phyloP scores from a whole-genome alignment of 148 eudicot species.

The Camellia lanceoleosa region DNA sequence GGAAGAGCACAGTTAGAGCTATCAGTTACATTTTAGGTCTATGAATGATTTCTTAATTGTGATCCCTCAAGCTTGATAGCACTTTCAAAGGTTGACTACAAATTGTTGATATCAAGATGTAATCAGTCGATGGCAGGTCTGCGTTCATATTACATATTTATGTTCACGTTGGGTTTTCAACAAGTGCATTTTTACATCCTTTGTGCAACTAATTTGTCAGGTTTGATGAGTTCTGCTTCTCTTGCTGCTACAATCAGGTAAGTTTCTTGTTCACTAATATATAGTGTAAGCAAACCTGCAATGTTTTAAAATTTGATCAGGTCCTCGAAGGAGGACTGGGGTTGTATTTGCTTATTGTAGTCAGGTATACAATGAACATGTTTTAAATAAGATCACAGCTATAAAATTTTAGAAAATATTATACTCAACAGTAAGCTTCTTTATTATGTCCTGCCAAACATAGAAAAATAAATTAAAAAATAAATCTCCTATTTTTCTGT shows the following conservation, averaged over 20 bases:
- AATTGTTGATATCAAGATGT: background rate
- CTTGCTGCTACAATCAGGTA: background rate
- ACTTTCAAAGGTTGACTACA: background rate
- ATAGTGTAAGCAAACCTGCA: background rate
- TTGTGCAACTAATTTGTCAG: slow-evolving; percentile 16
- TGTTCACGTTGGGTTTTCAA: background rate
- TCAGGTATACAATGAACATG: background rate
- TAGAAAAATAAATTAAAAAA: background rate
- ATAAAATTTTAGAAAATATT: too few relatives aligned
- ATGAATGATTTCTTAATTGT: background rate
- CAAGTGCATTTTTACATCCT: background rate
- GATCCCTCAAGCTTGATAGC: background rate
- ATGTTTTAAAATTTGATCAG: background rate
- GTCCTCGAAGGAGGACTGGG: background rate
- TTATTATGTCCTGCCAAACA: background rate
- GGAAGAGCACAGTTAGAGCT: background rate
- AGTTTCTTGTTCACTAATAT: background rate
- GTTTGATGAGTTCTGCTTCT: slow-evolving; percentile 8
- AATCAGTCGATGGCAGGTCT: background rate
- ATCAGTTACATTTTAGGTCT: background rate
- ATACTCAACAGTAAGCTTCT: background rate
- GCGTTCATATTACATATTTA: background rate
- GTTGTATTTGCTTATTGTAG: background rate
- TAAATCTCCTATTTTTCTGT: too few relatives aligned
- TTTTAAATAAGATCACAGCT: background rate